Percentiles rank a stretch among this genome's conserved stretches.
These are phyloP conservation scores for Agapanthus africanus DNA, from an alignment of 106 monocot species.

Conservation along the genomic window DNA sequence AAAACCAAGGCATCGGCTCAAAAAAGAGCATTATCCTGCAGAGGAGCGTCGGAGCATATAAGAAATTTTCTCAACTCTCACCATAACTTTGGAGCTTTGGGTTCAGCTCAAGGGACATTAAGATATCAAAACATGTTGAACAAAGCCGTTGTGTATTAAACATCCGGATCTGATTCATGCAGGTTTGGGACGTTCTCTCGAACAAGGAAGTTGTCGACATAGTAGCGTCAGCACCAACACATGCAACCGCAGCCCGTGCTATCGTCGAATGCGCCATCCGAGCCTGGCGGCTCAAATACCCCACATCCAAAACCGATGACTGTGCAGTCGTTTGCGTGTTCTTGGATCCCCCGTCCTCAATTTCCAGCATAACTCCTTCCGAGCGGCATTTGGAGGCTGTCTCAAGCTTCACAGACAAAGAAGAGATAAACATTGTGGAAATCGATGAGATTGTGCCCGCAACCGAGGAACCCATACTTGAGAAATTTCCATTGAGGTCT, in stretches of 20 bases:
- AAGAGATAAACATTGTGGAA: constrained; percentile 7
- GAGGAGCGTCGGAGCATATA: no score
- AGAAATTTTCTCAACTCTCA: no score
- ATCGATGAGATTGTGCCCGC: constrained; percentile 41
- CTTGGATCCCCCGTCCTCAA: constrained; percentile 19
- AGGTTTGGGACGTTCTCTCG: constrained; percentile 92
- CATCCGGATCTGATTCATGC: constrained; percentile 3
- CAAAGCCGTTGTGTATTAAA: not conserved
- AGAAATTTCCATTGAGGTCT: constrained; percentile 28
- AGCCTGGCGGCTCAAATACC: constrained; percentile 59
- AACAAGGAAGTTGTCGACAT: constrained; percentile 83
- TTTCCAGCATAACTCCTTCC: not conserved
- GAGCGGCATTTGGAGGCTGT: constrained; percentile 5
- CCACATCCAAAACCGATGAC: constrained; percentile 68
- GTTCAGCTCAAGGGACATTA: no score
- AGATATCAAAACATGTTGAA: no score
- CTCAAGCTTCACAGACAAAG: constrained; percentile 2
- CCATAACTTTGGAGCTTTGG: no score
- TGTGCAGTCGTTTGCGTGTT: constrained; percentile 78
- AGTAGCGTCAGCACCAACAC: constrained; percentile 53
- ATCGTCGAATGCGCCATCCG: constrained; percentile 65
- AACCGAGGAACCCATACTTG: constrained; percentile 24
- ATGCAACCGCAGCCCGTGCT: constrained; percentile 57
- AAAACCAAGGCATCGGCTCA: no score
- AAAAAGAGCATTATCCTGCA: no score